phyloP scores from a whole-genome alignment of 2,329 filamentous ascomycete species.

The Aspergillus versicolor region DNA sequence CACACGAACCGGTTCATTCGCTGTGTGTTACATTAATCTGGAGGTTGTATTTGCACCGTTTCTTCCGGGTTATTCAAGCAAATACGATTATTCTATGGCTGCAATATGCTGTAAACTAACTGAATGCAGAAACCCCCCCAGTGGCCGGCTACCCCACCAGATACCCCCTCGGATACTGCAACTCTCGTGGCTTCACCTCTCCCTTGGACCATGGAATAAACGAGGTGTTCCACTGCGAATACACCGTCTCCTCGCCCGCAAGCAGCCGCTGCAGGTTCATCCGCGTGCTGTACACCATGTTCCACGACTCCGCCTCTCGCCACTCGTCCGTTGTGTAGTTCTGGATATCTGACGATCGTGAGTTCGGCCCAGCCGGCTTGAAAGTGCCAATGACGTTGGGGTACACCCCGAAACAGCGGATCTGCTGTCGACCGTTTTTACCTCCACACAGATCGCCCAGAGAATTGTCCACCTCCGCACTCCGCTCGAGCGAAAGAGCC shows the following conservation, averaged over 20 bases:
- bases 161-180: conserved; percentile 23
- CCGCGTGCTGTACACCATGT: conserved; percentile 27
- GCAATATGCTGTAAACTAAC: not conserved
- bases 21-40: not conserved
- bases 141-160: conserved; percentile 9
- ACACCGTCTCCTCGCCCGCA: conserved; percentile 16
- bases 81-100: too few species aligned
- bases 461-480: conserved; percentile 43
- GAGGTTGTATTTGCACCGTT: too few species aligned
- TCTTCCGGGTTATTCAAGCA: too few species aligned
- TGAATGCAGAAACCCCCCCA: not conserved
- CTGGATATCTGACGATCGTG: conserved; percentile 31
- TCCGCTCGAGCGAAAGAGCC: conserved; percentile 27
- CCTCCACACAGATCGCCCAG: conserved; percentile 51
- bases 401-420: conserved; percentile 41
- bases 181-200: conserved; percentile 15
- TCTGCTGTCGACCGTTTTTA: conserved; percentile 26
- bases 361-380: conserved; percentile 36
- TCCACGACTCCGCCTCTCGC: conserved; percentile 17
- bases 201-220: conserved; percentile 21
- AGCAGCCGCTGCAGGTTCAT: conserved; percentile 26
- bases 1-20: too few species aligned
- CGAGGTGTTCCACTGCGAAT: conserved; percentile 21
- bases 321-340: conserved; percentile 16
- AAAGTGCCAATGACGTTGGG: conserved; percentile 52